phyloP scores from a whole-genome alignment of 176 grass and related monocot genomes.

The Oryza brachyantha region DNA sequence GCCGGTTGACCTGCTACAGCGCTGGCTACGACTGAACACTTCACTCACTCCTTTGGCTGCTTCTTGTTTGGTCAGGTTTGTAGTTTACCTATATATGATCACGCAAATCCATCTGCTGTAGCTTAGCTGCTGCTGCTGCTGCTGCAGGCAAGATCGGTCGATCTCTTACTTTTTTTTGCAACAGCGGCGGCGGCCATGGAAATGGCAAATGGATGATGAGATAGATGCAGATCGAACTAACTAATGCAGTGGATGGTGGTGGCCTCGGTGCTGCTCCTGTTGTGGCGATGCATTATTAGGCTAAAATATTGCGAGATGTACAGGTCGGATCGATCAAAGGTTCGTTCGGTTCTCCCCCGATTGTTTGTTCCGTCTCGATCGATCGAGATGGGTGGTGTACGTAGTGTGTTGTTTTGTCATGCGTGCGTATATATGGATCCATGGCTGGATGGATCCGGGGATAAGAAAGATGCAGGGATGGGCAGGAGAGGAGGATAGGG shows the following conservation, averaged over 20 bases:
- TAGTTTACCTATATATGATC: neutral
- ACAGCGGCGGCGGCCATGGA: neutral
- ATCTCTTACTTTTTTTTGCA: neutral
- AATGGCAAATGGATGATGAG: neutral
- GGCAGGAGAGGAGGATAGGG: neutral
- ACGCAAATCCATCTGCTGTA: neutral
- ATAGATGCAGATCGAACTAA: too few species aligned
- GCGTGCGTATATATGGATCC: neutral
- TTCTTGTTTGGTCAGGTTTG: neutral
- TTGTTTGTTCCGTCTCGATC: neutral
- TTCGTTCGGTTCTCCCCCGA: neutral
- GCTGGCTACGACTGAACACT: too few species aligned
- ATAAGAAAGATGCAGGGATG: neutral
- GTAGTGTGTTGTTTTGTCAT: neutral
- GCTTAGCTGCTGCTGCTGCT: too few species aligned
- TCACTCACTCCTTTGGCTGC: too few species aligned
- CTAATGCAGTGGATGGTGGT: neutral
- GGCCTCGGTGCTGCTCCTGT: neutral
- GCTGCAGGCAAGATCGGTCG: too few species aligned
- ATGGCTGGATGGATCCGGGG: neutral
- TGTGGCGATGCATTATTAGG: slow-evolving; percentile 9
- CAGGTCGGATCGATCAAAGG: neutral
- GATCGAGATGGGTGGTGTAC: neutral
- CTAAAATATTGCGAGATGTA: slow-evolving; percentile 21
- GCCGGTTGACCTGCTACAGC: slow-evolving; percentile 15